These are phyloP conservation scores for Magnusiomyces ingens DNA, from an alignment of 1,139 yeast species.

Conservation along the genomic window DNA sequence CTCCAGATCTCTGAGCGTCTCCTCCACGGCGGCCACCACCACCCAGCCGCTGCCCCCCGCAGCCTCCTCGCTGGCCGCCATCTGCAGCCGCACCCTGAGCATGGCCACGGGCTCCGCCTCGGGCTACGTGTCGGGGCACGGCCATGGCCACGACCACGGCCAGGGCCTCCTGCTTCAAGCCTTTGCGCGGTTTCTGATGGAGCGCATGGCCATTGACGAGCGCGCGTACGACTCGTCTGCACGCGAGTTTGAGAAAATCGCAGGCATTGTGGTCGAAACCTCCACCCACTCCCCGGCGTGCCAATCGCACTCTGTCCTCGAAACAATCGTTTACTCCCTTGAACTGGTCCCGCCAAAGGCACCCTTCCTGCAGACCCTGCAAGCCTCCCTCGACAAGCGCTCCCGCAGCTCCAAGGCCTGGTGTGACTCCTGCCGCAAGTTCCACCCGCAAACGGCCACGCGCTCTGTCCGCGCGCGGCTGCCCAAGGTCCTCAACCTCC, in stretches of 20 bases:
- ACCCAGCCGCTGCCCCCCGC: neutral
- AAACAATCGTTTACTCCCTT: constrained; percentile 9
- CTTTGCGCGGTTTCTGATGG: constrained; percentile 55
- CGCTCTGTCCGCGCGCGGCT: neutral
- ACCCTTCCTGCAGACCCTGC: neutral
- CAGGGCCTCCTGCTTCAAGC: constrained; percentile 41
- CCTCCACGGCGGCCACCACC: neutral
- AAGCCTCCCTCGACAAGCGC: too few relatives aligned
- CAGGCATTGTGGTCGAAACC: constrained; percentile 11
- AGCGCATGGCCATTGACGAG: constrained; percentile 44
- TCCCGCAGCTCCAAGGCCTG: too few relatives aligned
- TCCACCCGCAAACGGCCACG: too few relatives aligned
- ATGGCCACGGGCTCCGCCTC: neutral
- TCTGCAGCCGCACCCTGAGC: neutral
- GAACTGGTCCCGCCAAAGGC: constrained; percentile 11
- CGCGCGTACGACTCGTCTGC: constrained; percentile 8
- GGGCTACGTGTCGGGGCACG: neutral
- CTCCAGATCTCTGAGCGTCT: neutral
- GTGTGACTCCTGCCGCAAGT: too few relatives aligned
- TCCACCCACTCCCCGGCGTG: constrained; percentile 9
- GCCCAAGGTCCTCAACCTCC: neutral
- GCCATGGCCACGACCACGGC: neutral
- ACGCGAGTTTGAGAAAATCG: constrained; percentile 11
- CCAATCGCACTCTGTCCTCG: constrained; percentile 4
- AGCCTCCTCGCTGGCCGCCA: neutral